Conservation (phyloP, 768 basidiomycete species). For the Hericium coralloides region DNA sequence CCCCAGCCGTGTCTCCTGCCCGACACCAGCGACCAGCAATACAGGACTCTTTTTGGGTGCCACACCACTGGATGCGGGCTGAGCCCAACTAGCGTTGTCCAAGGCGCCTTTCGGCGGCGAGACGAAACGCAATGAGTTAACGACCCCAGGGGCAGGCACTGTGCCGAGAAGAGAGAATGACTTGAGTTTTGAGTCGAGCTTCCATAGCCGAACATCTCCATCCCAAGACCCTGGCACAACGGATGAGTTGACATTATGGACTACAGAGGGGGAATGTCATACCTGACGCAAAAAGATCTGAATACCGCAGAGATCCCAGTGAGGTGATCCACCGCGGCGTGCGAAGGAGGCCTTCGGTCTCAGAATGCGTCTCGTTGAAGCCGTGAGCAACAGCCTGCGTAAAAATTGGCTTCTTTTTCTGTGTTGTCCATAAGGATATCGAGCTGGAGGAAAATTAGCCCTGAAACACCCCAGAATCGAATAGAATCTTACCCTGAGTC, state of each 20-base stretch:
- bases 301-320: slow-evolving; percentile 74
- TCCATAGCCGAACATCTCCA: slow-evolving; percentile 84
- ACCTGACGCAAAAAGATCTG: slow-evolving; percentile 90
- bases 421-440: slow-evolving; percentile 86
- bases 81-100: slow-evolving; percentile 36
- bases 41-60: slow-evolving; percentile 14
- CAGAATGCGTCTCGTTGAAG: slow-evolving; percentile 57
- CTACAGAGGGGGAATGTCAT: slow-evolving; percentile 14
- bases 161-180: slow-evolving; percentile 63
- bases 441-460: slow-evolving; percentile 38
- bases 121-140: slow-evolving; percentile 86
- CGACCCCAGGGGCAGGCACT: slow-evolving; percentile 63
- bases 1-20: slow-evolving; percentile 84
- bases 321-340: slow-evolving; percentile 91
- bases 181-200: slow-evolving; percentile 69
- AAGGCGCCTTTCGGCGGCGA: slow-evolving; percentile 35
- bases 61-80: slow-evolving; percentile 9
- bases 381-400: slow-evolving; percentile 85
- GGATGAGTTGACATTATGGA: not conserved
- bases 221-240: slow-evolving; percentile 80
- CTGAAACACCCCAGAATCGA: not conserved
- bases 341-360: slow-evolving; percentile 64
- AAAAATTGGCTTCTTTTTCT: slow-evolving; percentile 93
- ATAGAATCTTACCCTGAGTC: slow-evolving; percentile 77
- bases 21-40: slow-evolving; percentile 71